Percentiles rank a stretch among this genome's conserved stretches.
Conservation (phyloP, 768 basidiomycete genomes). For the Leccinum fibrillosum region DNA sequence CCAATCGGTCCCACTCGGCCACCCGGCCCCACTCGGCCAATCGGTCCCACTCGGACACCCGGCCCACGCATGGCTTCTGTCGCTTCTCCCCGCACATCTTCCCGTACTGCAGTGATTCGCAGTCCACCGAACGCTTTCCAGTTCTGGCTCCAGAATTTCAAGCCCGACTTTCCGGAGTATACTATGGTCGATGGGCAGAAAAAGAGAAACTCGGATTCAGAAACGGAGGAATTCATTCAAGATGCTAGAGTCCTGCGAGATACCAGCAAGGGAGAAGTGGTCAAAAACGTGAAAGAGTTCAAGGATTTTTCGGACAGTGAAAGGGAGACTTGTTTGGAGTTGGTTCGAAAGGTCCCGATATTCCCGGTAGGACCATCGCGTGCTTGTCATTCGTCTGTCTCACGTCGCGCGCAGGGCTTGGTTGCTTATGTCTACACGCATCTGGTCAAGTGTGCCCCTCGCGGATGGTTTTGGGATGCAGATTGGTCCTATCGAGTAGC, state of each 20-base stretch:
- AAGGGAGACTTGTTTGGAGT: constrained; percentile 11
- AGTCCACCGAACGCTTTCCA: constrained; percentile 12
- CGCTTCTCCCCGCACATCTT: not conserved
- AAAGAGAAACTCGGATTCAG: not conserved
- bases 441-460: constrained; percentile 14
- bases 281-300: constrained; percentile 19
- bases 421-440: constrained; percentile 31
- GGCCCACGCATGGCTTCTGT: not conserved
- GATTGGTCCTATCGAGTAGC: constrained; percentile 8
- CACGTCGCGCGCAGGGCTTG: constrained; percentile 18
- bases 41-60: too few relatives aligned
- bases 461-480: constrained; percentile 5
- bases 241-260: constrained; percentile 10
- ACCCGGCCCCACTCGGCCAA: too few relatives aligned
- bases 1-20: too few relatives aligned
- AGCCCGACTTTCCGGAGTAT: constrained; percentile 4
- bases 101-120: not conserved
- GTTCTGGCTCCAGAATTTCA: constrained; percentile 7
- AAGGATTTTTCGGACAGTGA: constrained; percentile 4
- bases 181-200: constrained; percentile 20
- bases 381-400: constrained; percentile 2
- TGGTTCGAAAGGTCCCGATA: constrained; percentile 16
- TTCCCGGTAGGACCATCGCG: constrained; percentile 20
- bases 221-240: not conserved
- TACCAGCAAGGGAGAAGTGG: constrained; percentile 11